Percentiles rank a stretch among this genome's conserved stretches.
phyloP scores from a whole-genome alignment of 208 protist genomes.

The Jaenimonas drosophilae region DNA sequence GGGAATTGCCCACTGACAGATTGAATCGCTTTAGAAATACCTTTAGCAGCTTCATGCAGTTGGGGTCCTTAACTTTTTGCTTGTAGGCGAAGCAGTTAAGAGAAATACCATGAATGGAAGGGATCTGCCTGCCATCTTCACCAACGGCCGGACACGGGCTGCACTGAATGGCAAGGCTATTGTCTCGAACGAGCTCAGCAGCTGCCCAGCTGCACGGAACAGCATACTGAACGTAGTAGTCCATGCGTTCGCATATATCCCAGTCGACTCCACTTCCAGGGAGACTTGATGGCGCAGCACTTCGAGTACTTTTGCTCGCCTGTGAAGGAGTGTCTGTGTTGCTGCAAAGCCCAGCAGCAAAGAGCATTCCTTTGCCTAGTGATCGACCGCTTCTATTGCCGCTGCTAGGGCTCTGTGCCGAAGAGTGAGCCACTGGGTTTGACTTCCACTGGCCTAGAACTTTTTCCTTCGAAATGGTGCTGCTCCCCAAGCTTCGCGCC shows the following conservation, averaged over 20 bases:
- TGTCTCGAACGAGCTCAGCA: constrained; percentile 50
- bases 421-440: too few species aligned
- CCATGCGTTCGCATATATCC: constrained; percentile 69
- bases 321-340: constrained; percentile 9
- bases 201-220: constrained; percentile 56
- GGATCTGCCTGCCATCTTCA: neutral
- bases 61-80: constrained; percentile 42
- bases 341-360: constrained; percentile 34
- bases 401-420: too few species aligned
- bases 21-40: constrained; percentile 74
- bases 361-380: constrained; percentile 60
- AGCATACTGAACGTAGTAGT: constrained; percentile 77
- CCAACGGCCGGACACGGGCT: constrained; percentile 19
- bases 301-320: too few species aligned
- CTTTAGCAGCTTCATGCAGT: constrained; percentile 47
- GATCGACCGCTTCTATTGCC: constrained; percentile 1
- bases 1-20: constrained; percentile 58
- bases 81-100: constrained; percentile 79
- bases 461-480: too few species aligned
- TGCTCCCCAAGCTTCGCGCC: too few species aligned
- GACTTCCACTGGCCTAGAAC: too few species aligned
- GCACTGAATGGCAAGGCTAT: constrained; percentile 68
- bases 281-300: too few species aligned
- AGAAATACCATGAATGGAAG: constrained; percentile 57
- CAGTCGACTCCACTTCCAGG: constrained; percentile 60